These are phyloP conservation scores for Saksenaea vasiformis DNA, from an alignment of 371 early-diverging fungal genomes.

Conservation along the genomic window DNA sequence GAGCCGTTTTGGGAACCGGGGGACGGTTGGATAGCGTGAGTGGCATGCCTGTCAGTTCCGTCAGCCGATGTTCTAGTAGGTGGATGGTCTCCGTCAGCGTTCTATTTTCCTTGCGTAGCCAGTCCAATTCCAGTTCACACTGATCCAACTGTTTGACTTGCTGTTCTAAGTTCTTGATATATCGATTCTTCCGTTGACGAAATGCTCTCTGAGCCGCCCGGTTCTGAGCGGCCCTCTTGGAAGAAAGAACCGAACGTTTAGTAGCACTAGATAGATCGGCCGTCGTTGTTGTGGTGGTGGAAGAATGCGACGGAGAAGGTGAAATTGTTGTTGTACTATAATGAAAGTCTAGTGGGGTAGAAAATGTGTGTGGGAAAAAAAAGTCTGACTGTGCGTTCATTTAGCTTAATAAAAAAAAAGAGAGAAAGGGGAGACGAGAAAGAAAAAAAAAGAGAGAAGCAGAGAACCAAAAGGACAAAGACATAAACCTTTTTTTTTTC, in stretches of 20 bases:
- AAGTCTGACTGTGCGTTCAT: background rate
- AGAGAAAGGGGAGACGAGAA: background rate
- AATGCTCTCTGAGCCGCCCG: conserved; percentile 53
- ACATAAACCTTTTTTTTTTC: too few species aligned
- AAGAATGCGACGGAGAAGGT: background rate
- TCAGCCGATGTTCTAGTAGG: conserved; percentile 14
- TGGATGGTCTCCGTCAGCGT: conserved; percentile 20
- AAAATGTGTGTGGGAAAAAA: background rate
- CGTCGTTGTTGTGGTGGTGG: background rate
- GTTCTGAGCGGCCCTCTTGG: conserved; percentile 44
- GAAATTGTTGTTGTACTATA: background rate
- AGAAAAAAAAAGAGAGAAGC: background rate
- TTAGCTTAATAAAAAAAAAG: background rate
- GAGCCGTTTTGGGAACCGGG: background rate
- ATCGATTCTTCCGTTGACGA: conserved; percentile 46
- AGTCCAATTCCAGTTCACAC: conserved; percentile 50
- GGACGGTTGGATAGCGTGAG: background rate
- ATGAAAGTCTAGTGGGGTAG: background rate
- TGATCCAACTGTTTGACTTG: conserved; percentile 43
- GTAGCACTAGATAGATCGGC: too few species aligned
- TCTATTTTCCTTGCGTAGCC: conserved; percentile 39
- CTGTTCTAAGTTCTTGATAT: conserved; percentile 46
- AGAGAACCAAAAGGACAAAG: background rate
- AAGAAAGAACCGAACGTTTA: conserved; percentile 22
- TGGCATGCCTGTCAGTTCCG: conserved; percentile 15